Evolutionary conservation across 495 filamentous ascomycete species (phyloP), one percentile per base, ranked within the genome.

Genomic region (Aspergillus incahuasiensis): DNA sequence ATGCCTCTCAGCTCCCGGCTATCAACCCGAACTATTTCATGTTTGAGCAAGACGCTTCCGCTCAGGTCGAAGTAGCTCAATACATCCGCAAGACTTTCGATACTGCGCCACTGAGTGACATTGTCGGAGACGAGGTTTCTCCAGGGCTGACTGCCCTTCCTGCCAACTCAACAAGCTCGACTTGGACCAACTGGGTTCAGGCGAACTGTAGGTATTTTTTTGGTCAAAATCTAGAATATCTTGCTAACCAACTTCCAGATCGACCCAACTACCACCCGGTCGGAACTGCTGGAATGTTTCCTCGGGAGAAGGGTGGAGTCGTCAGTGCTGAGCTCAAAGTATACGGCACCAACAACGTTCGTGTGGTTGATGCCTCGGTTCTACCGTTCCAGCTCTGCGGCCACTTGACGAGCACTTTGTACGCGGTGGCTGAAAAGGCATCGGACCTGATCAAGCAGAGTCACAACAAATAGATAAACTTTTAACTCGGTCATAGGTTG

Each of bases 281-380:
- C 46, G 54, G 32, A 24, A 54, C 56, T 5, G 62, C 56, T 1
- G 57, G 59, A 22, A 65, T 69, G 64, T 63, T 85, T 67, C 82
- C 83, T 16, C 63, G 68, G 38, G 74, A 77, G 54, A 58, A 78
- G 1, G 81, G 82, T 13, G 83, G 83, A 5, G 79, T 82, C 22
- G 70, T 75, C 9, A 58, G 68, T 41, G 57, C 64, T 12, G 59
- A 62, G 11, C 59, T 79, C 32, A 59, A 50, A 43, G 75, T 80
- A 9, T 72, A 78, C 57, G 75, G 74, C 0, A 74, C 78, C 8
- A 56, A 63, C 21, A 75, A 78, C 13, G 64, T 84, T 20, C 64
- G 81, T 1, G 80, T 87, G 1, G 80, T 85, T 0, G 82, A 81
- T 58, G 78, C 81, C 0, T 72, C 78, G 30, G 63, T 85, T 19